phyloP scores from a whole-genome alignment of 2,329 filamentous ascomycete species.

The Talaromyces marneffei region DNA sequence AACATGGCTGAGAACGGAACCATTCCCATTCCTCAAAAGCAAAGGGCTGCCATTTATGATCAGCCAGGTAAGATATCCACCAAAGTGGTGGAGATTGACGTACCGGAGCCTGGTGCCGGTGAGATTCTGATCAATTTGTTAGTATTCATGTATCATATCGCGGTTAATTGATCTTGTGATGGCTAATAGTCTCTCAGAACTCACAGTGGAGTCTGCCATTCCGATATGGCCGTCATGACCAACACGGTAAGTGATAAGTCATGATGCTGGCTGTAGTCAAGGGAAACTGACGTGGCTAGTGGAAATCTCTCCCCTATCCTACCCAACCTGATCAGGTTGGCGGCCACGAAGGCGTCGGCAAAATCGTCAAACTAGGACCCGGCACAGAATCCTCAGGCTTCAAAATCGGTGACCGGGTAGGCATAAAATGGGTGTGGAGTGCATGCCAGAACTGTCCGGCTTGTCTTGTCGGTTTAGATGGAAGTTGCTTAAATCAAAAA shows the following conservation, averaged over 20 bases:
- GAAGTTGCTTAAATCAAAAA: constrained; percentile 51
- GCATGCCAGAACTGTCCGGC: constrained; percentile 52
- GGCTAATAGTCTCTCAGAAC: constrained; percentile 35
- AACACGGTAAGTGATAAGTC: constrained; percentile 31
- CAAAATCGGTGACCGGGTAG: constrained; percentile 63
- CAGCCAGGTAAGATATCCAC: constrained; percentile 60
- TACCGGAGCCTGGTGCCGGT: constrained; percentile 58
- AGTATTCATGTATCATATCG: constrained; percentile 12
- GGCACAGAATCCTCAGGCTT: constrained; percentile 51
- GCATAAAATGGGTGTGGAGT: constrained; percentile 61
- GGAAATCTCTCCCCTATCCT: constrained; percentile 53
- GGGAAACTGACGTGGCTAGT: constrained; percentile 27
- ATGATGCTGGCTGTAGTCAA: background rate
- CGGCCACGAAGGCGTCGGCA: constrained; percentile 64
- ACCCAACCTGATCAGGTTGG: constrained; percentile 59
- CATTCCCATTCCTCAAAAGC: constrained; percentile 48
- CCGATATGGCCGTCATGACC: constrained; percentile 54
- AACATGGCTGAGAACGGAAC: constrained; percentile 25
- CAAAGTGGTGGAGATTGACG: constrained; percentile 58
- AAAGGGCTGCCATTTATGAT: constrained; percentile 61
- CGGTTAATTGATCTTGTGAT: background rate
- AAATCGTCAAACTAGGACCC: constrained; percentile 59
- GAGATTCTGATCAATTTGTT: constrained; percentile 60
- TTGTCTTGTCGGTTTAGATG: constrained; percentile 52
- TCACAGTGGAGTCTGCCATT: constrained; percentile 62